Base-by-base conservation (phyloP, 345 rosid species). In the Atalantia buxifolia region DNA sequence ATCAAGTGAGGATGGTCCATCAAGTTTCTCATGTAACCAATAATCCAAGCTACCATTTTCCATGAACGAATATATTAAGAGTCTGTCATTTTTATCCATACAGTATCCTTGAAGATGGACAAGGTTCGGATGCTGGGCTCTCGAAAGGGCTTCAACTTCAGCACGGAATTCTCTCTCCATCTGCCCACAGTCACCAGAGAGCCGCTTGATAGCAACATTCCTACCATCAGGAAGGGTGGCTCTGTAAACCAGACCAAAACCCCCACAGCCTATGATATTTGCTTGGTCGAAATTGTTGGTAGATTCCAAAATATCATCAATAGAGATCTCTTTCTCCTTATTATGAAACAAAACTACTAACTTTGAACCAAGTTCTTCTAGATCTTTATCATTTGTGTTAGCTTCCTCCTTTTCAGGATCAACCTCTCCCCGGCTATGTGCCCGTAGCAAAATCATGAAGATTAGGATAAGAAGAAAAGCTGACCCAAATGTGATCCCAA, bases 11-110 rank as follows among this genome's bases (percentile, higher is more conserved):
- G 91, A 80, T 30, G 94, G 90, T 53, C 98, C 98, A 42, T 94
- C 97, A 6, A 76, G 70, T 33, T 88, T 90, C 78, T 94, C 97
- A 74, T 94, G 98, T 66, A 94, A 77, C 98, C 98, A 94, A 67
- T 91, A 94, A 81, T 94, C 98, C 84, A 94, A 88, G 86, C 98
- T 94, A 71, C 97, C 85, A 69, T 94, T 94, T 79, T 90, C 97
- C 97, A 94, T 94, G 84, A 83, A 94, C 4, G 98, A 94, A 72
- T 94, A 94, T 81, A 94, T 94, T 45, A 94, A 85, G 78, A 94
- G 88, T 82, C 92, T 77, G 71, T 83, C 92, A 21, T 77, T 86
- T 66, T 64, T 81, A 71, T 89, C 84, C 80, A 84, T 83, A 85
- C 98, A 91, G 80, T 88, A 94, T 3, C 98, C 98, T 77, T 89